A percentile compares a stretch with the other conserved stretches of the same genome.
These are phyloP conservation scores for Exophiala spinifera DNA, from an alignment of 2,329 filamentous ascomycete species.

Conservation along the genomic window DNA sequence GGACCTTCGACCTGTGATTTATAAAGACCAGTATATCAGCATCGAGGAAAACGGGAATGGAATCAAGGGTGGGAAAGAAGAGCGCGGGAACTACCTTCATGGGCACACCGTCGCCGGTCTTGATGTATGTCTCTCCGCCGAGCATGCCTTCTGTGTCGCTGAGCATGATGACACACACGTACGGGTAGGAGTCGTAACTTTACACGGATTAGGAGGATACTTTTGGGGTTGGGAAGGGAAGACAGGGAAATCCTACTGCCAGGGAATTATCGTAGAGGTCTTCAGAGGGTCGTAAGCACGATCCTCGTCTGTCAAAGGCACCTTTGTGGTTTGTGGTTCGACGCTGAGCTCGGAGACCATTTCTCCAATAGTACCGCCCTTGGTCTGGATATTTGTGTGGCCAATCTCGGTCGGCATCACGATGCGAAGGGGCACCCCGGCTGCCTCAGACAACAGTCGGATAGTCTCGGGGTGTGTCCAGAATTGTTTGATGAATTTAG, in stretches of 20 bases:
- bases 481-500: neutral
- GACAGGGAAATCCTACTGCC: conserved; percentile 22
- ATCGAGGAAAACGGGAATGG: no score
- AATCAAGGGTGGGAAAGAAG: neutral
- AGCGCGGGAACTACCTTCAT: neutral
- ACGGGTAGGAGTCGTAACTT: conserved; percentile 29
- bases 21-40: neutral
- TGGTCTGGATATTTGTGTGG: conserved; percentile 7
- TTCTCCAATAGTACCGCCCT: neutral
- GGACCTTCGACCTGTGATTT: conserved; percentile 6
- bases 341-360: conserved; percentile 5
- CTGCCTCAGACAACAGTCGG: neutral
- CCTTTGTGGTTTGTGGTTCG: conserved; percentile 2
- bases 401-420: conserved; percentile 4
- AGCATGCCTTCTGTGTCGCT: conserved; percentile 46
- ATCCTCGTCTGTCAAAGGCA: conserved; percentile 6
- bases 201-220: neutral
- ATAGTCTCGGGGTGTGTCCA: conserved; percentile 3
- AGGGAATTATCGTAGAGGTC: conserved; percentile 5
- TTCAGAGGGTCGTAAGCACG: conserved; percentile 7
- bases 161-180: conserved; percentile 26
- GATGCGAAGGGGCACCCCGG: neutral
- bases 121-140: conserved; percentile 52
- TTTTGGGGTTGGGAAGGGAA: neutral
- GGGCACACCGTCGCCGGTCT: conserved; percentile 1